A percentile compares a stretch with the other conserved stretches of the same genome.
phyloP scores from a whole-genome alignment of 2,329 filamentous ascomycete genomes.

The Aspergillus eucalypticola region DNA sequence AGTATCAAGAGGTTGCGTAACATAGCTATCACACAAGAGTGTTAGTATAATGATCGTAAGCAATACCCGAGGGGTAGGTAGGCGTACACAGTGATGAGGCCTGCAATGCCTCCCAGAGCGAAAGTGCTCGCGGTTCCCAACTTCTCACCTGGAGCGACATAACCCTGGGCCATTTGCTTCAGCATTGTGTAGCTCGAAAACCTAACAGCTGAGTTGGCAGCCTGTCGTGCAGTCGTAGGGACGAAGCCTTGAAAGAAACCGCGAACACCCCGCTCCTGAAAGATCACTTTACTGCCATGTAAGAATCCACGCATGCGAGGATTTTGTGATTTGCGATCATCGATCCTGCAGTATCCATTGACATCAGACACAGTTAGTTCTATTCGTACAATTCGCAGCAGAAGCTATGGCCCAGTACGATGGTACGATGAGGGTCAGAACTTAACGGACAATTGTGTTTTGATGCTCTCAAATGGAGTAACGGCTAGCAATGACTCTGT shows the following conservation, averaged over 20 bases:
- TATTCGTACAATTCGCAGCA: not conserved
- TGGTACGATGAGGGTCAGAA: not conserved
- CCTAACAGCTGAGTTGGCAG: slow-evolving; percentile 87
- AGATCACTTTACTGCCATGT: slow-evolving; percentile 84
- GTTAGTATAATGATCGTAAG: slow-evolving; percentile 11
- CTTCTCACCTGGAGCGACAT: slow-evolving; percentile 93
- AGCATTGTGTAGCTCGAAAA: slow-evolving; percentile 90
- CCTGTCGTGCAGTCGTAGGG: slow-evolving; percentile 90
- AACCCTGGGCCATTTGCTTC: slow-evolving; percentile 87
- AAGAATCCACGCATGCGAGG: slow-evolving; percentile 90
- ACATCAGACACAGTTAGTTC: slow-evolving; percentile 1
- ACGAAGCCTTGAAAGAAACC: slow-evolving; percentile 98
- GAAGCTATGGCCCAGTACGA: not conserved
- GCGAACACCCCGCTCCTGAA: slow-evolving; percentile 78
- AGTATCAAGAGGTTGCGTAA: slow-evolving; percentile 76
- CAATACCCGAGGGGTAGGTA: not conserved
- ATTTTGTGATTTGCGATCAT: slow-evolving; percentile 83
- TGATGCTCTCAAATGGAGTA: slow-evolving; percentile 96
- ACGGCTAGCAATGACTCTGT: slow-evolving; percentile 93
- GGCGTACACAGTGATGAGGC: slow-evolving; percentile 78
- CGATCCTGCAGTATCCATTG: slow-evolving; percentile 63
- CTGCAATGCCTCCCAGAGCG: slow-evolving; percentile 83
- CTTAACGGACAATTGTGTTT: slow-evolving; percentile 75
- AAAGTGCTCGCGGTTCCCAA: slow-evolving; percentile 86
- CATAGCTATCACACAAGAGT: slow-evolving; percentile 40